phyloP scores from a whole-genome alignment of 306 rosid species.

The Dicorynia guianensis region DNA sequence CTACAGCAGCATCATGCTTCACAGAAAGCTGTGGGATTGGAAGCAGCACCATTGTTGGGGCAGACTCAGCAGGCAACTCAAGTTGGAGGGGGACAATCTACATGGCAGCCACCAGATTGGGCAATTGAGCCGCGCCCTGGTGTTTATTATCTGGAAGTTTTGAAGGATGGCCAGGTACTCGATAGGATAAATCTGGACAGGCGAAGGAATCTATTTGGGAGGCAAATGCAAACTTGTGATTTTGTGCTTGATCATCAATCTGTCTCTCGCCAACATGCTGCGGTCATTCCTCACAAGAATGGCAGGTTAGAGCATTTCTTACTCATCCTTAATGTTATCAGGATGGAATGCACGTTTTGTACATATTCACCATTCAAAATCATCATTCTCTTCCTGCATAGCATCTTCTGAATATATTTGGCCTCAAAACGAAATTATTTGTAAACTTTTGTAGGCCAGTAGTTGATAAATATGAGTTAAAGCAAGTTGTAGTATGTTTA shows the following conservation, averaged over 20 bases:
- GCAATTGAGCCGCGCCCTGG: conserved; percentile 92
- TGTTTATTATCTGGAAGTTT: conserved; percentile 80
- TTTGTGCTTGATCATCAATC: conserved; percentile 96
- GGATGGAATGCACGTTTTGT: conserved; percentile 9
- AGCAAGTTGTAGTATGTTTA: neutral
- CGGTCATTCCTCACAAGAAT: conserved; percentile 90
- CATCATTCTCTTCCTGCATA: conserved; percentile 4
- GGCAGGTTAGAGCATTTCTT: conserved; percentile 73
- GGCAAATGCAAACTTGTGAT: conserved; percentile 85
- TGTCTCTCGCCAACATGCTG: conserved; percentile 99
- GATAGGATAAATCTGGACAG: conserved; percentile 78
- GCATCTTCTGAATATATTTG: neutral
- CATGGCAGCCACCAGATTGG: conserved; percentile 99
- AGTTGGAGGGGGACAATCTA: conserved; percentile 87
- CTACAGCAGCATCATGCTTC: conserved; percentile 52
- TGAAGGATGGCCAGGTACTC: conserved; percentile 85
- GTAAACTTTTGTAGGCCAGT: neutral
- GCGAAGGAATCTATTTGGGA: conserved; percentile 80
- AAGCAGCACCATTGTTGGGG: conserved; percentile 74
- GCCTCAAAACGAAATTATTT: conserved; percentile 2
- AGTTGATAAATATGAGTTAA: neutral
- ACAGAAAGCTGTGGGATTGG: conserved; percentile 53
- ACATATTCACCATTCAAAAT: neutral
- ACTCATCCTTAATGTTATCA: conserved; percentile 24
- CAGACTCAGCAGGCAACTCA: conserved; percentile 72